Evolutionary conservation across 2,329 filamentous ascomycete species (phyloP).

Genomic region (Simplicillium sp.): DNA sequence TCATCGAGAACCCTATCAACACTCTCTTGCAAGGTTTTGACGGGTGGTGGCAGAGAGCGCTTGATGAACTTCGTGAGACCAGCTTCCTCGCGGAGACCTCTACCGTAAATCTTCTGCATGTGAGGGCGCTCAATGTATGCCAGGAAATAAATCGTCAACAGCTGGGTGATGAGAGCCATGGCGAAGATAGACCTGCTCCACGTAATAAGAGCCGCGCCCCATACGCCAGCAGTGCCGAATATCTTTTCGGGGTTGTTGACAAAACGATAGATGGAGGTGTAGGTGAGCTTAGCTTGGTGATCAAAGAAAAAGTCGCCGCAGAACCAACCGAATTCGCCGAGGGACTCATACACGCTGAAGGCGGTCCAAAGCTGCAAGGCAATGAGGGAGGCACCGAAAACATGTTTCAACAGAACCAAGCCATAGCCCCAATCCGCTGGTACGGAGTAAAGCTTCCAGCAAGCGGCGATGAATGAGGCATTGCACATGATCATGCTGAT

Average conservation of each 20-base stretch:
- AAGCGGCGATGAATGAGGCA: conserved; percentile 77
- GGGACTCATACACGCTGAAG: conserved; percentile 84
- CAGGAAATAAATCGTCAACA: conserved; percentile 78
- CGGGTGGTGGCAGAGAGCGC: conserved; percentile 71
- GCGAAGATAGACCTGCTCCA: conserved; percentile 81
- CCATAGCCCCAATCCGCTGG: conserved; percentile 81
- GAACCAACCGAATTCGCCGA: conserved; percentile 98
- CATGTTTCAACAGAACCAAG: conserved; percentile 77
- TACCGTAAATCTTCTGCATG: conserved; percentile 95
- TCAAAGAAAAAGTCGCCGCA: conserved; percentile 99
- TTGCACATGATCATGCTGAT: conserved; percentile 88
- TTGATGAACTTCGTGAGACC: conserved; percentile 88
- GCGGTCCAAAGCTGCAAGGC: conserved; percentile 89
- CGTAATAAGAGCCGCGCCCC: conserved; percentile 89
- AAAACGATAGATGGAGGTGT: conserved; percentile 95
- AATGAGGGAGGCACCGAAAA: conserved; percentile 71
- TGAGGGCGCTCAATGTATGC: conserved; percentile 92
- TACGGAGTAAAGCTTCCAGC: conserved; percentile 93
- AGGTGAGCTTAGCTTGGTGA: conserved; percentile 75
- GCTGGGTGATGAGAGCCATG: conserved; percentile 76
- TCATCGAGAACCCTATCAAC: conserved; percentile 83
- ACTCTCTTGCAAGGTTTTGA: conserved; percentile 76
- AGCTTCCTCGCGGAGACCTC: conserved; percentile 73
- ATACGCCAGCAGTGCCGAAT: conserved; percentile 87
- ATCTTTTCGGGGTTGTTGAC: conserved; percentile 95